Conservation (phyloP, 2,329 filamentous ascomycete species). For the Trichophyton simii region DNA sequence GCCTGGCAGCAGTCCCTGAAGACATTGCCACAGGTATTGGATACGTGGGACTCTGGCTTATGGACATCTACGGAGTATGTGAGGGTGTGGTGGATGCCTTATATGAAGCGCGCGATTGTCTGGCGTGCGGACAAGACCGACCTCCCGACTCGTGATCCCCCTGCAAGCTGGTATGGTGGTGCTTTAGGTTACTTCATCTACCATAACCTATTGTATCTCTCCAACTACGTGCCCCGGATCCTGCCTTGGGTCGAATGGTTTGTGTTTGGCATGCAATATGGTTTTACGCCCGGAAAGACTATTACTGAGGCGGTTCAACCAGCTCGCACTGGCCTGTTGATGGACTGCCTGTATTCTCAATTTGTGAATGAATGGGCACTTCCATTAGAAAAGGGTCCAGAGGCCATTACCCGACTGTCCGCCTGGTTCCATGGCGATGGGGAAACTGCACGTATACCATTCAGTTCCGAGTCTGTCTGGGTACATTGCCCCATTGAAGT, state of each 20-base stretch:
- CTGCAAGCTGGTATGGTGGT: conserved; percentile 67
- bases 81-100: conserved; percentile 95
- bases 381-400: conserved; percentile 71
- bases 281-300: conserved; percentile 56
- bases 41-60: conserved; percentile 57
- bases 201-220: conserved; percentile 74
- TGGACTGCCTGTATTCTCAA: conserved; percentile 98
- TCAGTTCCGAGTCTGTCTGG: conserved; percentile 64
- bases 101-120: conserved; percentile 72
- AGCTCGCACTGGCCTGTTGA: conserved; percentile 66
- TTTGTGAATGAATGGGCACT: conserved; percentile 98
- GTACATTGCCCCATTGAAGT: conserved; percentile 89
- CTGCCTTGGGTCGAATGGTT: conserved; percentile 90
- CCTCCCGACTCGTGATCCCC: conserved; percentile 47
- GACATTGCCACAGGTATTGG: conserved; percentile 54
- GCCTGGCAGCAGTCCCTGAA: conserved; percentile 74
- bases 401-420: conserved; percentile 68
- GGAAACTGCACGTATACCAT: conserved; percentile 62
- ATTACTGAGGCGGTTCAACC: conserved; percentile 65
- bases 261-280: conserved; percentile 95
- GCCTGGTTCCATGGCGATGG: conserved; percentile 72
- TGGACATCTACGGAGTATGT: conserved; percentile 85
- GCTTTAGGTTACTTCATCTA: conserved; percentile 77
- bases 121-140: conserved; percentile 78
- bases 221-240: conserved; percentile 63